Evolutionary conservation across 2,329 filamentous ascomycete species (phyloP), one percentile per base, ranked within the genome.

Genomic region (Colletotrichum coccodes): DNA sequence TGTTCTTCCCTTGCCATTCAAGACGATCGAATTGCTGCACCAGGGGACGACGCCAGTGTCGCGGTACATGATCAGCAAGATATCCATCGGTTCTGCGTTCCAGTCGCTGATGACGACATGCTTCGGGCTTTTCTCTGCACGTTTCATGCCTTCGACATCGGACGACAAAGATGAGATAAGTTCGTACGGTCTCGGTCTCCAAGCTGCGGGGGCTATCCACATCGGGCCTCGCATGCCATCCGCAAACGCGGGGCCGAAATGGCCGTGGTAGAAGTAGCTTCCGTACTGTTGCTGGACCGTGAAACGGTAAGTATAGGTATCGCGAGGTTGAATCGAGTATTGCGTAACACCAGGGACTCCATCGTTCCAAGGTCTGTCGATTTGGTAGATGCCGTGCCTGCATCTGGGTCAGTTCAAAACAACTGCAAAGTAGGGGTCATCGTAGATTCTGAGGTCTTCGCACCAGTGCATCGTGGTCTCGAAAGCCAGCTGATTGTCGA

Each of bases 201-300:
- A 68, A 18, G 44, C 34, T 18, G 64, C 64, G 3, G 64, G 60
- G 11, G 53, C 64, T 46, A 68, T 68, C 64, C 64, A 68, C 3
- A 68, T 68, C 8, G 64, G 64, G 2, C 64, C 64, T n/a, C 64
- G 64, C 64, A 68, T 68, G 23, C 64, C 64, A 47, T 68, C 64
- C n/a, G 64, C 60, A 26, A 68, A 64, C 1, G 64, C 64, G 23
- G 64, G 60, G 0, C 60, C 64, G 3, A 68, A 64, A 34, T 68
- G 60, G 6, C 60, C 60, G 32, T 68, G 64, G 30, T 64, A 64
- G 46, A 68, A 68, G 12, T 68, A 64, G 46, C 64, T 68, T 2
- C 64, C 52, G 28, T 68, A 68, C 28, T 68, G 64, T 16, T 59
- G 60, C 14, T 68, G 64, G 7, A 68, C 38, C 2, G 53, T 64